A percentile compares a stretch with the other conserved stretches of the same genome.
Conservation (phyloP, 2,329 filamentous ascomycete species). For the Fusarium chaquense region DNA sequence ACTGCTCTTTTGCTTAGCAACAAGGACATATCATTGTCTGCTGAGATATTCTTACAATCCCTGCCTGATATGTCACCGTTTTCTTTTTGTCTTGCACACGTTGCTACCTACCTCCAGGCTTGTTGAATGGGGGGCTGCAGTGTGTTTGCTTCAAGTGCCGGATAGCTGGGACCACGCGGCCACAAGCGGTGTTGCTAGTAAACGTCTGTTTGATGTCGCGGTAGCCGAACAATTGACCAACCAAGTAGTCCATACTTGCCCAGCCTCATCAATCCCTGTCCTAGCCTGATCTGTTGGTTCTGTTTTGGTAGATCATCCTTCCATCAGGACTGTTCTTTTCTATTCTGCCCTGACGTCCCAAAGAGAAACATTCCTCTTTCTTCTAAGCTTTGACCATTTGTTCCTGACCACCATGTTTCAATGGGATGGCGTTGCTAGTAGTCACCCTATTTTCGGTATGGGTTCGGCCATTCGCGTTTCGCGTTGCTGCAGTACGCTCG, state of each 20-base stretch:
- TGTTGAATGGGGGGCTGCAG: slow-evolving; percentile 9
- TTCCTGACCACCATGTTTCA: slow-evolving; percentile 27
- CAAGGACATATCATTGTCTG: neutral
- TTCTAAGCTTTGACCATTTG: slow-evolving; percentile 41
- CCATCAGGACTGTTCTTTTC: slow-evolving; percentile 25
- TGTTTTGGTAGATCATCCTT: slow-evolving; percentile 33
- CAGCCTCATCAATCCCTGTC: slow-evolving; percentile 34
- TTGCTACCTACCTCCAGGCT: slow-evolving; percentile 3
- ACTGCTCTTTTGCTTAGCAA: slow-evolving; percentile 5
- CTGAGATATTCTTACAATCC: slow-evolving; percentile 7
- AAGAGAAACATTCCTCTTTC: slow-evolving; percentile 27
- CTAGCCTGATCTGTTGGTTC: slow-evolving; percentile 28
- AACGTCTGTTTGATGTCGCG: slow-evolving; percentile 35
- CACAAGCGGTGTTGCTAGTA: slow-evolving; percentile 25
- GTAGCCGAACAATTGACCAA: slow-evolving; percentile 28
- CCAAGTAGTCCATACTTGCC: slow-evolving; percentile 24
- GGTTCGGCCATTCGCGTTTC: slow-evolving; percentile 35
- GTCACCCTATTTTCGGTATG: slow-evolving; percentile 22
- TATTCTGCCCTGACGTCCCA: slow-evolving; percentile 23
- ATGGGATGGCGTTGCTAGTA: slow-evolving; percentile 19
- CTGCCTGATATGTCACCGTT: slow-evolving; percentile 3
- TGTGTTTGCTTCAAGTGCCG: slow-evolving; percentile 38
- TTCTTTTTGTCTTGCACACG: neutral
- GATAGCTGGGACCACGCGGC: slow-evolving; percentile 28
- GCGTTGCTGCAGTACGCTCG: slow-evolving; percentile 28